These are phyloP conservation scores for Herpotrichia juniperi DNA, from an alignment of 2,329 filamentous ascomycete genomes.

Conservation along the genomic window DNA sequence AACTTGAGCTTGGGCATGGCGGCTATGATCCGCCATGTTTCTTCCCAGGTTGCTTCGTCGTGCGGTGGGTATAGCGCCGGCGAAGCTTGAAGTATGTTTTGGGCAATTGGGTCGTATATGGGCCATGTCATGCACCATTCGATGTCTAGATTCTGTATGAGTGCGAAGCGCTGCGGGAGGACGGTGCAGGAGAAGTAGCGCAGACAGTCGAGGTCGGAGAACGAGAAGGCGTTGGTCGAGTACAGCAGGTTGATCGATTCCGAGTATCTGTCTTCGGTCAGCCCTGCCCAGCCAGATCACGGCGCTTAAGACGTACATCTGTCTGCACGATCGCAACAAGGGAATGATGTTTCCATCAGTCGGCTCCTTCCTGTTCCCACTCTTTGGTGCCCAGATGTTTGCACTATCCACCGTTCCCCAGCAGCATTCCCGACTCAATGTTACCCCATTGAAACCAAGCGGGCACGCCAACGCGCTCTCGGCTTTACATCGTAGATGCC, in stretches of 20 bases:
- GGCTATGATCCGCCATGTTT: conserved; percentile 27
- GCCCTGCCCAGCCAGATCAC: too few relatives aligned
- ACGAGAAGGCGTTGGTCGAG: conserved; percentile 28
- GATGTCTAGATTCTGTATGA: conserved; percentile 20
- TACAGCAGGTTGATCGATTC: conserved; percentile 26
- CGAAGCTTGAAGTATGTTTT: conserved; percentile 17
- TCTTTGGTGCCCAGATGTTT: conserved; percentile 19
- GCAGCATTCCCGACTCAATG: conserved; percentile 19
- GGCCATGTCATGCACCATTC: conserved; percentile 27
- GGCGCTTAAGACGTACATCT: conserved; percentile 22
- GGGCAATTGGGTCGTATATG: conserved; percentile 26
- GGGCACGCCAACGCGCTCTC: conserved; percentile 15
- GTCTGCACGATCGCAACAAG: conserved; percentile 41
- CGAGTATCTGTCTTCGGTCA: conserved; percentile 19
- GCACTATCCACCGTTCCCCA: conserved; percentile 17
- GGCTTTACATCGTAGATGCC: conserved; percentile 25
- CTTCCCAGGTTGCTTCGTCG: conserved; percentile 31
- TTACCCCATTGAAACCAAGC: conserved; percentile 15
- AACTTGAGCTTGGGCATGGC: conserved; percentile 19
- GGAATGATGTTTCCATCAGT: conserved; percentile 37
- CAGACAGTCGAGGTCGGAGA: conserved; percentile 27
- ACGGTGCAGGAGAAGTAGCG: conserved; percentile 26
- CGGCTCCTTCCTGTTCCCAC: conserved; percentile 12
- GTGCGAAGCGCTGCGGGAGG: conserved; percentile 22
- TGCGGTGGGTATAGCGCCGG: conserved; percentile 27